Percentiles rank a stretch among this genome's conserved stretches.
Evolutionary conservation across 768 basidiomycete genomes (phyloP).

Genomic region (Podaxis rugospora): DNA sequence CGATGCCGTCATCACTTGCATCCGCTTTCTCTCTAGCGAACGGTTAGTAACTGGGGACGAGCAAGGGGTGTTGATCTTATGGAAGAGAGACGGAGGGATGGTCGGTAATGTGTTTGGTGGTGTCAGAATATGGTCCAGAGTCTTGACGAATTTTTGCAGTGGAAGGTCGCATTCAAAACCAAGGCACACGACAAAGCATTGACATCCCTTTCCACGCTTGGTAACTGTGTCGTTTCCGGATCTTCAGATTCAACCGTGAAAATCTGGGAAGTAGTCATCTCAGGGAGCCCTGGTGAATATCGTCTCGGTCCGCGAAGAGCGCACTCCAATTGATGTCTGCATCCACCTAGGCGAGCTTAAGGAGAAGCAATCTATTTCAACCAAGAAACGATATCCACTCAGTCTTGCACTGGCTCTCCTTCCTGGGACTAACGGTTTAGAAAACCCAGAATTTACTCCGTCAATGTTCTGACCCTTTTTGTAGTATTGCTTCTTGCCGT

Average conservation of each 20-base stretch:
- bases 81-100: conserved; percentile 48
- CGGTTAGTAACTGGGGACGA: conserved; percentile 73
- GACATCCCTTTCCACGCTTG: conserved; percentile 55
- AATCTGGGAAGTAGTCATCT: conserved; percentile 53
- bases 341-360: conserved; percentile 28
- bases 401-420: conserved; percentile 60
- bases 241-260: conserved; percentile 80
- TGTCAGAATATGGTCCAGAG: not conserved
- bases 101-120: conserved; percentile 9
- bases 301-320: not conserved
- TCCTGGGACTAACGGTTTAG: conserved; percentile 62
- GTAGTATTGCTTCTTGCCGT: conserved; percentile 72
- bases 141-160: conserved; percentile 40
- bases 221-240: conserved; percentile 60
- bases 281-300: conserved; percentile 25
- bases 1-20: conserved; percentile 66
- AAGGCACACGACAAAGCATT: conserved; percentile 69
- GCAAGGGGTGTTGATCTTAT: conserved; percentile 59
- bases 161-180: conserved; percentile 39
- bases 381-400: conserved; percentile 73
- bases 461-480: conserved; percentile 4
- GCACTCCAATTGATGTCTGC: conserved; percentile 6
- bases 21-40: conserved; percentile 57
- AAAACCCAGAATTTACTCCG: conserved; percentile 6
- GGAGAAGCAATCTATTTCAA: conserved; percentile 53